phyloP scores from a whole-genome alignment of 208 protist species.

The Naegleria fowleri region DNA sequence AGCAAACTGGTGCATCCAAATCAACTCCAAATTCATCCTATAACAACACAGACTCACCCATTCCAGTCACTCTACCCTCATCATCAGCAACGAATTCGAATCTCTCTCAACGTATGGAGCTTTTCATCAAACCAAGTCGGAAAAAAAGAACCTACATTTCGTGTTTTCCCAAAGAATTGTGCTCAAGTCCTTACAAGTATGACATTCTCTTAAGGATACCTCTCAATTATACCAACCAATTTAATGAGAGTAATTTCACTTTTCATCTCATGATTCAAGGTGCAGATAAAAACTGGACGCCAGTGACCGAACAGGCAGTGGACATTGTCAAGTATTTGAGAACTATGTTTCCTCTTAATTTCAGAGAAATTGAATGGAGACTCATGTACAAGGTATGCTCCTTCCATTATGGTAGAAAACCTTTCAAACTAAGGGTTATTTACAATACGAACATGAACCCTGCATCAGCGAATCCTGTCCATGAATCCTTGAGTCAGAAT shows the following conservation, averaged over 20 bases:
- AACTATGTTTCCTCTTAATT: slow-evolving; percentile 19
- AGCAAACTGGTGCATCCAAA: not conserved
- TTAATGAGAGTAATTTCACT: not conserved
- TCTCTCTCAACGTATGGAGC: not conserved
- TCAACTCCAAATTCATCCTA: too few species aligned
- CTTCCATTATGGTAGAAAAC: slow-evolving; percentile 17
- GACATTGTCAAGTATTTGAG: slow-evolving; percentile 24
- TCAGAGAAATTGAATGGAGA: slow-evolving; percentile 21
- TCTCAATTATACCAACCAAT: slow-evolving; percentile 8
- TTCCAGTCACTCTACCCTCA: not conserved
- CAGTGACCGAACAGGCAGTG: not conserved
- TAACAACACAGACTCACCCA: not conserved
- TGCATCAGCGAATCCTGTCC: not conserved
- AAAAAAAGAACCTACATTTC: slow-evolving; percentile 21
- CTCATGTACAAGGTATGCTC: slow-evolving; percentile 23
- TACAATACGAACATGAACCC: not conserved
- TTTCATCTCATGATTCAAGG: slow-evolving; percentile 12
- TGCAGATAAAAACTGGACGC: not conserved
- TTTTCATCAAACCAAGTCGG: slow-evolving; percentile 21
- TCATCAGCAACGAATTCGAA: not conserved
- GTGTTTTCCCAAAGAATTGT: slow-evolving; percentile 8
- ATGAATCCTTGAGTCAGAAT: not conserved
- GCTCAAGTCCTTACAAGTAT: slow-evolving; percentile 5
- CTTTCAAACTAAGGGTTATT: slow-evolving; percentile 12
- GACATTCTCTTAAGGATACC: slow-evolving; percentile 21